These are phyloP conservation scores for Trichophyton mentagrophytes DNA, from an alignment of 2,329 filamentous ascomycete species.

Conservation along the genomic window DNA sequence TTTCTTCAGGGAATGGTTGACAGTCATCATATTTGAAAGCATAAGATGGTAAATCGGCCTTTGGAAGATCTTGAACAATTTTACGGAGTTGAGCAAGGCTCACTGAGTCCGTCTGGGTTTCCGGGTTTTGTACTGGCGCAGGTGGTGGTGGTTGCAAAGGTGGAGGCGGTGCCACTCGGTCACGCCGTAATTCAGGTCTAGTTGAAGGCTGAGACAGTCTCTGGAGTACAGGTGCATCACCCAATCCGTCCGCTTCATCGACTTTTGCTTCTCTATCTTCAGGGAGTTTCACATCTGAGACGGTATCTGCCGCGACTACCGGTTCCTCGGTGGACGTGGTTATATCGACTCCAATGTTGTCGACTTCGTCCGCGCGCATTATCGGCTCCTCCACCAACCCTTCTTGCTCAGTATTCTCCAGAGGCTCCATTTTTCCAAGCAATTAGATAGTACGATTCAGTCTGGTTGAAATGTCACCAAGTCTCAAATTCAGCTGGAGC, in stretches of 20 bases:
- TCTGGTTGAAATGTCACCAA: background rate
- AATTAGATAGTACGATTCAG: background rate
- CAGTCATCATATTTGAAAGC: slow-evolving; percentile 71
- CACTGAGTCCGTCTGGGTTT: slow-evolving; percentile 50
- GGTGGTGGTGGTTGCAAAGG: slow-evolving; percentile 33
- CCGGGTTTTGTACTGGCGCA: slow-evolving; percentile 26
- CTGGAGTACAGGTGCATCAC: slow-evolving; percentile 11
- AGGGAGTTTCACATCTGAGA: slow-evolving; percentile 22
- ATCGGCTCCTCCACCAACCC: slow-evolving; percentile 26
- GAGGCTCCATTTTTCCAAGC: background rate
- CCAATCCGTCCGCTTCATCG: slow-evolving; percentile 10
- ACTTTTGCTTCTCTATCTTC: slow-evolving; percentile 11
- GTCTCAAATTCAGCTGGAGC: background rate
- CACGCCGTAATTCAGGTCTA: slow-evolving; percentile 28
- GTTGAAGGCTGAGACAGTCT: slow-evolving; percentile 14
- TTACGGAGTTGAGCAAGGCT: slow-evolving; percentile 61
- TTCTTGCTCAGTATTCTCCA: background rate
- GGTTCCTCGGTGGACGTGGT: slow-evolving; percentile 33
- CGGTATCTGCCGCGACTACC: slow-evolving; percentile 31
- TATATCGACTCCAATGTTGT: slow-evolving; percentile 37
- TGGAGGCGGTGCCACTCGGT: slow-evolving; percentile 28
- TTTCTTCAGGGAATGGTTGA: slow-evolving; percentile 66
- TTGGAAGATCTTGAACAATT: slow-evolving; percentile 61
- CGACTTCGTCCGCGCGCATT: slow-evolving; percentile 39
- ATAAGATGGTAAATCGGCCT: slow-evolving; percentile 59